Conservation (phyloP, 2,329 filamentous ascomycete species). For the Botrytis galanthina region DNA sequence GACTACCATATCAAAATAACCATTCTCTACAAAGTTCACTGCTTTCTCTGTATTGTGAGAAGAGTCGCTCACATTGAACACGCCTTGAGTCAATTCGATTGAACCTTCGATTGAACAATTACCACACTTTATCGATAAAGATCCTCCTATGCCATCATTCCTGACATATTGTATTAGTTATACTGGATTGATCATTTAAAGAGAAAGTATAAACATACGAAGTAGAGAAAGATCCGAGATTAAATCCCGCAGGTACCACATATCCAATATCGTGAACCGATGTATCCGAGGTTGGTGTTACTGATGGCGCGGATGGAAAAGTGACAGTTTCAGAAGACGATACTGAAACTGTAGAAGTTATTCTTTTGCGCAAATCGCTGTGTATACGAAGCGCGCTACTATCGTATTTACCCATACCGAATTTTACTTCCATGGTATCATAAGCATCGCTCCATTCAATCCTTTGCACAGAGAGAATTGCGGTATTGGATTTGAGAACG, state of each 20-base stretch:
- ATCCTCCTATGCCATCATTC: not conserved
- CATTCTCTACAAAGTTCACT: slow-evolving; percentile 12
- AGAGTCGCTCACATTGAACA: slow-evolving; percentile 3
- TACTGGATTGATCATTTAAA: fast-evolving
- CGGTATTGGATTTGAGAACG: not conserved
- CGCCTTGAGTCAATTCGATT: slow-evolving; percentile 11
- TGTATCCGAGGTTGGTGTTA: slow-evolving; percentile 4
- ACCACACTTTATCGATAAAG: slow-evolving; percentile 4
- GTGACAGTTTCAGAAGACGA: not conserved
- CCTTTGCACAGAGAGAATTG: slow-evolving; percentile 13
- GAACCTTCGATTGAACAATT: slow-evolving; percentile 12
- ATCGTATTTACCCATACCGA: slow-evolving; percentile 23
- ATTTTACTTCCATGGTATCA: slow-evolving; percentile 25
- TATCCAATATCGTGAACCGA: not conserved
- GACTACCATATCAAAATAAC: slow-evolving; percentile 2
- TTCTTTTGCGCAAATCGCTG: not conserved
- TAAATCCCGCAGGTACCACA: not conserved
- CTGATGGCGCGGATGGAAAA: not conserved
- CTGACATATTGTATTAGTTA: not conserved
- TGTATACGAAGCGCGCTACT: slow-evolving; percentile 20
- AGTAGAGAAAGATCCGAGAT: not conserved
- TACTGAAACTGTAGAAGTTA: not conserved
- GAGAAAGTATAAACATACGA: not conserved
- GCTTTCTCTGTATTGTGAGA: not conserved
- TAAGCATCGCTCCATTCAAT: slow-evolving; percentile 26